Base-by-base conservation (phyloP, 1,139 yeast genomes). In the Candida sojae region DNA sequence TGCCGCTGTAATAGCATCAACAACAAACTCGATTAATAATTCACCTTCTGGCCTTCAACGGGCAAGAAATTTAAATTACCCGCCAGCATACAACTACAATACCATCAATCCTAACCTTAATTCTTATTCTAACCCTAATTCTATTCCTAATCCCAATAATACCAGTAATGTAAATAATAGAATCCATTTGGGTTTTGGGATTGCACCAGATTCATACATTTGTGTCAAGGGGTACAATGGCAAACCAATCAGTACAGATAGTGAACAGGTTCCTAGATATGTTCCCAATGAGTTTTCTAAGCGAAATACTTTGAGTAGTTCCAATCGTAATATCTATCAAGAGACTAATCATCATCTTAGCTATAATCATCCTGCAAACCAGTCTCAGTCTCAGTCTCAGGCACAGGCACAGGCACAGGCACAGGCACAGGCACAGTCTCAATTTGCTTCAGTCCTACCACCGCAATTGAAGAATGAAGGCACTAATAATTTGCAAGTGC, bases 221-320 rank as follows among this genome's bases (percentile, higher is more conserved):
- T 42, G 29, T 34, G 39, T 34, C 10, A 34, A 12, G 9, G 44
- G 44, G 17, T 42, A 42, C 21, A 23, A 30, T 9, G 39, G 44
- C 4, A 28, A 29, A 4, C 31, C 35, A 5, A 12, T 7, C 2
- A 29, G 35, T 2, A 28, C 39, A 4, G 39, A 21, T 13, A 10
- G 33, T 9, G 44, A 42, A 13, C 37, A 42, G 8, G 13, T 42
- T 6, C 44, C 44, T 4, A 34, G 44, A 42, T 33, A 42, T 21
- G 23, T 42, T 5, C 44, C 44, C 1, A 26, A 28, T 21, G 36
- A 42, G 5, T 35, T 13, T 25, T 32, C 44, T 28, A 42, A 36
- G 29, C 31, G 44, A 29, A 34, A 17, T 4, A 28, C 9, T 11
- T 13, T 26, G 12, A 28, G 31, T 13, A 28, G 17, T 17, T 11